Conservation (phyloP, 805 yeast species). For the Pichia scutulata region DNA sequence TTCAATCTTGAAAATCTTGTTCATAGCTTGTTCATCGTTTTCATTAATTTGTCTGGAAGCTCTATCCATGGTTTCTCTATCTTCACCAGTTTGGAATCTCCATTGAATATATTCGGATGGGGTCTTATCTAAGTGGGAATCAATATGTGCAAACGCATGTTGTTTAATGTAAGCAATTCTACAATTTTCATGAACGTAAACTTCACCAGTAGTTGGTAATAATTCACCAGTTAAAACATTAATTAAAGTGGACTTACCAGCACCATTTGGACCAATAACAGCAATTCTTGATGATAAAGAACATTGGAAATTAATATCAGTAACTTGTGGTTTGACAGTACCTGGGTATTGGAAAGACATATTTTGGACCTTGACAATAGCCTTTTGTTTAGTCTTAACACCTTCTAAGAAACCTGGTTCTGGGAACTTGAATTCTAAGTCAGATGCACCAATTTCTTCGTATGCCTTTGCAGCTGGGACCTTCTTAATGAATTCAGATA, state of each 20-base stretch:
- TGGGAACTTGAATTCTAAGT: constrained; percentile 94
- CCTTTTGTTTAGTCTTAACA: constrained; percentile 99
- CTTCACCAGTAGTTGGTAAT: constrained; percentile 97
- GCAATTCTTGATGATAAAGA: constrained; percentile 99
- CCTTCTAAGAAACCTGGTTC: constrained; percentile 99
- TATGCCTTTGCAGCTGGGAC: constrained; percentile 98
- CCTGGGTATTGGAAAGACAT: constrained; percentile 99
- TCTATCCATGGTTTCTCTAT: constrained; percentile 99
- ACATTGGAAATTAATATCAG: constrained; percentile 94
- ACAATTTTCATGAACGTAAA: constrained; percentile 98
- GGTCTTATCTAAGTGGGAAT: constrained; percentile 97
- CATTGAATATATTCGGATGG: constrained; percentile 99
- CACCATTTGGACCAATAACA: constrained; percentile 99
- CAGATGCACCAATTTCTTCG: constrained; percentile 98
- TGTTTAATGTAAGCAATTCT: constrained; percentile 99
- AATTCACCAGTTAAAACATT: constrained; percentile 99
- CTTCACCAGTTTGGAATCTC: constrained; percentile 99
- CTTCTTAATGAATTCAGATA: constrained; percentile 96
- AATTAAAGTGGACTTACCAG: constrained; percentile 98
- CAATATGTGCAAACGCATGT: constrained; percentile 99
- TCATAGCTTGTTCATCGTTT: constrained; percentile 95
- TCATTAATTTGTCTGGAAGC: constrained; percentile 98
- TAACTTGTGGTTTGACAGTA: constrained; percentile 91
- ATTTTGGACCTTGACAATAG: constrained; percentile 95
- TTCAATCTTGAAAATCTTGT: constrained; percentile 98